Conservation (phyloP, 1,139 yeast species). For the Sugiyamaella pinicola region DNA sequence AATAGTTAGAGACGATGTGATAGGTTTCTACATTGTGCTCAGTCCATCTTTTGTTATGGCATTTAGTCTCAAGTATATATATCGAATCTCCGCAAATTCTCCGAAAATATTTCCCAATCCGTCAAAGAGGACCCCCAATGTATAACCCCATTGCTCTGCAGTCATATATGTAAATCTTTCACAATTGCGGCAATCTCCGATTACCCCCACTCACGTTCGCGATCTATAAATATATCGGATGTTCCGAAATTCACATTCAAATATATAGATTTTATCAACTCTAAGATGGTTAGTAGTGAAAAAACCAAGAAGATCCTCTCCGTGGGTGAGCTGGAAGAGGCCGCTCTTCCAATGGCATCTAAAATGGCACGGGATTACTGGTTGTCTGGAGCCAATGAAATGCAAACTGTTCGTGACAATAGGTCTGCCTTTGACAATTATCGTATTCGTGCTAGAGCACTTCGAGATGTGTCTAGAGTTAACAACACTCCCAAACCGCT, state of each 20-base stretch:
- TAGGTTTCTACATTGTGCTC: no score
- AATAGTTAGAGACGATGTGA: no score
- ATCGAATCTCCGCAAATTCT: no score
- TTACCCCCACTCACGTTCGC: neutral
- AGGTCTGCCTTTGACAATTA: slow-evolving; percentile 37
- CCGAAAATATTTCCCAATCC: no score
- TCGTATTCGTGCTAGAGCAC: slow-evolving; percentile 49
- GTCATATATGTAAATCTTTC: no score
- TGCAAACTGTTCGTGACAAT: slow-evolving; percentile 42
- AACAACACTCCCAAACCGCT: slow-evolving; percentile 44
- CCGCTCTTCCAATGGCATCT: slow-evolving; percentile 35
- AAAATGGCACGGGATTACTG: slow-evolving; percentile 43
- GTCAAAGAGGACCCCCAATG: no score
- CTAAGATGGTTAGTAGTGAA: neutral
- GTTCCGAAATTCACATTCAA: neutral
- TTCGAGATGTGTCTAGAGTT: slow-evolving; percentile 47
- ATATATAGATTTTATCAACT: no score
- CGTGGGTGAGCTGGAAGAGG: slow-evolving; percentile 36
- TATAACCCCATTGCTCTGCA: neutral
- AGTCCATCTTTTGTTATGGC: no score
- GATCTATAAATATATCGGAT: neutral
- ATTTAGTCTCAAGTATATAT: no score
- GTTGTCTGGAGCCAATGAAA: slow-evolving; percentile 45
- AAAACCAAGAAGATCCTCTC: slow-evolving; percentile 28
- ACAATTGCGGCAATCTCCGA: neutral